These are phyloP conservation scores for Corynascus novoguineensis DNA, from an alignment of 495 filamentous ascomycete genomes.

Conservation along the genomic window DNA sequence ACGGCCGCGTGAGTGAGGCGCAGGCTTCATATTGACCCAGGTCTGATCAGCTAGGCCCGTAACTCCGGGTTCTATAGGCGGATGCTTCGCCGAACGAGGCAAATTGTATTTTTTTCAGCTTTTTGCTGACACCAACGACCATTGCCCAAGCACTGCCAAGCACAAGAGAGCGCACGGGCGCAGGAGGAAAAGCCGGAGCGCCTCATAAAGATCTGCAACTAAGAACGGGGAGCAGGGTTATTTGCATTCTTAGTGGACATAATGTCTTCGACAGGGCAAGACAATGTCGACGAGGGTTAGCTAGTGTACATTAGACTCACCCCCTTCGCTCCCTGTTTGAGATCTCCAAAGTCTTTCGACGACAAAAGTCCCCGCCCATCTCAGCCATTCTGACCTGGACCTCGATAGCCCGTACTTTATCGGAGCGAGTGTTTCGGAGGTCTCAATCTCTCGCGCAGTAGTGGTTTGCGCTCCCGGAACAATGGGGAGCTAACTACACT, in stretches of 20 bases:
- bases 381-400: too few species aligned
- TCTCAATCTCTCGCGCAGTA: too few species aligned
- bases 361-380: too few species aligned
- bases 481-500: too few species aligned
- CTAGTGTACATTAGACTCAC: constrained; percentile 8
- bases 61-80: not conserved
- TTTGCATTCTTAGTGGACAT: not conserved
- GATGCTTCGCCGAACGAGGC: not conserved
- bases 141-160: not conserved
- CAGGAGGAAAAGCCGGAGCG: constrained; percentile 7
- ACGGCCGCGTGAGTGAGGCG: not conserved
- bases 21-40: too few species aligned
- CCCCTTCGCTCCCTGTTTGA: constrained; percentile 7
- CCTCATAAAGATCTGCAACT: constrained; percentile 22
- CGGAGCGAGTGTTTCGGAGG: not conserved
- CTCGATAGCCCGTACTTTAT: not conserved
- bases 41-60: not conserved
- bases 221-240: constrained; percentile 12
- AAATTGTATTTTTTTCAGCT: constrained; percentile 3
- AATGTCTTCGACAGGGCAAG: constrained; percentile 17
- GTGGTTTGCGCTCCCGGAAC: too few species aligned
- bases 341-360: too few species aligned
- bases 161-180: not conserved
- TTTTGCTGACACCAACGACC: constrained; percentile 8
- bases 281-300: constrained; percentile 15